Base-by-base conservation (phyloP, 352 stramenopile species). In the Globisporangium paddicum region DNA sequence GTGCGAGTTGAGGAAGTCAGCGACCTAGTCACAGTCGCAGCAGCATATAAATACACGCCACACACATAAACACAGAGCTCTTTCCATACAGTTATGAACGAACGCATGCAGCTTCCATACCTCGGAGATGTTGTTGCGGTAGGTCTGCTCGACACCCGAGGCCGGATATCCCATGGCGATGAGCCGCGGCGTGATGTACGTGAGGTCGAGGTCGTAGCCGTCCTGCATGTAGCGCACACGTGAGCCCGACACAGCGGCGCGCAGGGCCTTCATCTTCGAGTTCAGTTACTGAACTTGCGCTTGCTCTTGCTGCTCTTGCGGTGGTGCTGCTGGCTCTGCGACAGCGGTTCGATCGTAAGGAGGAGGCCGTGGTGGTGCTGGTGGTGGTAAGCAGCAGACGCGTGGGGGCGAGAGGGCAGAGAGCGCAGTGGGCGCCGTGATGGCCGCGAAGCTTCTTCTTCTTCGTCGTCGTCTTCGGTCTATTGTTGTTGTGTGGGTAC, bases 131-230 rank as follows among this genome's bases (percentile, higher is more conserved):
- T 91, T 81, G 71, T 94, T 94, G 53, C 85, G 80, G 61, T 93
- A 93, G 13, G 81, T 91, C 45, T 93, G 91, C 69, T 94, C 85
- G 42, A 94, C 72, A 68, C 82, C 82, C 28, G 77, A 77, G 30
- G 85, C 85, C 14, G 85, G 85, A 62, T 93, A 94, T 0, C 80
- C 82, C 82, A 94, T 93, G 57, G 85, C 85, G 40, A 95, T 75
- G 55, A 95, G 74, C 34, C 73, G 75, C 26, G 69, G 70, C n/a
- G 79, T 86, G 71, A 95, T 93, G 68, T 93, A 93, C 34, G 85
- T 95, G 46, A 95, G 69, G 68, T 95, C 85, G 32, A 95, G 68
- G 66, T 95, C 81, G 67, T 77, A 92, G 1, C 85, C 85, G 58
- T 93, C 80, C 60, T 92, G 76, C 64, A 77, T 88, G 77, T 89